Percentiles rank a stretch among this genome's conserved stretches.
Conservation (phyloP, 306 rosid species). For the Quercus aquifolioides region DNA sequence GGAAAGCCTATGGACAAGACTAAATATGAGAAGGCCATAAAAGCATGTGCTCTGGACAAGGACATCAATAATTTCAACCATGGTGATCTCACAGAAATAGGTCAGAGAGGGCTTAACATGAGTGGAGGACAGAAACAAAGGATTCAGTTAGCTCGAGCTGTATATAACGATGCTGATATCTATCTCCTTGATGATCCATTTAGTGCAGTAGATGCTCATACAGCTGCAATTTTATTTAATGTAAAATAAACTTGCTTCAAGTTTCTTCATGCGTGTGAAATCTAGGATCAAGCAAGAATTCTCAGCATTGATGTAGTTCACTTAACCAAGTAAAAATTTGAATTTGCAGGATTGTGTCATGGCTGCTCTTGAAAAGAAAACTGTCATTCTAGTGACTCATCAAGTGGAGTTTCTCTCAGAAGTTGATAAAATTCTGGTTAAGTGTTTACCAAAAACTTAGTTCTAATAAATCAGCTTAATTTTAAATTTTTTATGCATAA, state of each 20-base stretch:
- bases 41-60: constrained; percentile 48
- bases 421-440: constrained; percentile 45
- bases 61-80: constrained; percentile 41
- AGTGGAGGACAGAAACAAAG: constrained; percentile 65
- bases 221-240: constrained; percentile 33
- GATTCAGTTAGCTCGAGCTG: constrained; percentile 58
- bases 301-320: no score
- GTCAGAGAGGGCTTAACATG: constrained; percentile 61
- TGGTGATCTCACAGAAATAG: constrained; percentile 61
- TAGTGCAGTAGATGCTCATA: constrained; percentile 63
- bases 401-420: background rate
- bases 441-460: no score
- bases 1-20: constrained; percentile 44
- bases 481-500: background rate
- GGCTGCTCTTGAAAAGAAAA: no score
- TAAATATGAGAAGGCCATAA: constrained; percentile 40
- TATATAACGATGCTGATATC: constrained; percentile 50
- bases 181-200: constrained; percentile 59
- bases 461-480: background rate
- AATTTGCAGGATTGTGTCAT: no score
- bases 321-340: no score
- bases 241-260: background rate
- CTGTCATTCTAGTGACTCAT: no score
- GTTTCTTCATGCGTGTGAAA: no score
- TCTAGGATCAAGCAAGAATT: no score